Conservation (phyloP, 139 green algal genomes). For the Chlamydomonas sp. region DNA sequence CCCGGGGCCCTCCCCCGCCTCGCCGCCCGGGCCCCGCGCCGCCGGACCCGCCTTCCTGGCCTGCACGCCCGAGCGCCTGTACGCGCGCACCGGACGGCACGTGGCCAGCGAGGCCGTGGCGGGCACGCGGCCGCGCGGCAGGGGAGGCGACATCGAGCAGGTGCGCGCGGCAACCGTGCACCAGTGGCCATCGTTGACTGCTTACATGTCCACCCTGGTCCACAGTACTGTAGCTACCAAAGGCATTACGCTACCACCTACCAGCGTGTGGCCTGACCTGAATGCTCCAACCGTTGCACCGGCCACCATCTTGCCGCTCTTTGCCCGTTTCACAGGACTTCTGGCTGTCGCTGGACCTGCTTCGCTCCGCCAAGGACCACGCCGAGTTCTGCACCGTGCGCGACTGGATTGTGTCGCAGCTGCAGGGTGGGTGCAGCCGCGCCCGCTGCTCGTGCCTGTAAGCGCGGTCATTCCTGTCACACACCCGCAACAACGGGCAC, state of each 20-base stretch:
- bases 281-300: not conserved
- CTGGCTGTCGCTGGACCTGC: conserved; percentile 87
- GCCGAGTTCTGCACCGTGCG: conserved; percentile 92
- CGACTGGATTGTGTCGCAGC: conserved; percentile 79
- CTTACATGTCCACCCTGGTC: no score
- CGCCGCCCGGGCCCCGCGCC: not conserved
- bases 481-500: no score
- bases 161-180: no score
- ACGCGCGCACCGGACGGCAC: conserved; percentile 69
- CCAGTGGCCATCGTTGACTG: no score
- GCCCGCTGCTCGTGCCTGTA: no score
- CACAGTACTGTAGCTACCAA: no score
- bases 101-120: conserved; percentile 94
- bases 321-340: conserved; percentile 69
- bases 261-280: no score
- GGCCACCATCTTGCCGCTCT: not conserved
- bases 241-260: no score
- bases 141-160: conserved; percentile 50
- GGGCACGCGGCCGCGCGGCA: conserved; percentile 82
- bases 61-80: conserved; percentile 94
- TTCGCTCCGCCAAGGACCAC: conserved; percentile 92
- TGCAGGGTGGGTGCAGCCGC: conserved; percentile 53
- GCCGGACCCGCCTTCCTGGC: conserved; percentile 84
- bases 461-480: no score
- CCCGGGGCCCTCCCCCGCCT: not conserved